These are phyloP conservation scores for Linnemannia zychae DNA, from an alignment of 192 early-diverging fungal species.

Conservation along the genomic window DNA sequence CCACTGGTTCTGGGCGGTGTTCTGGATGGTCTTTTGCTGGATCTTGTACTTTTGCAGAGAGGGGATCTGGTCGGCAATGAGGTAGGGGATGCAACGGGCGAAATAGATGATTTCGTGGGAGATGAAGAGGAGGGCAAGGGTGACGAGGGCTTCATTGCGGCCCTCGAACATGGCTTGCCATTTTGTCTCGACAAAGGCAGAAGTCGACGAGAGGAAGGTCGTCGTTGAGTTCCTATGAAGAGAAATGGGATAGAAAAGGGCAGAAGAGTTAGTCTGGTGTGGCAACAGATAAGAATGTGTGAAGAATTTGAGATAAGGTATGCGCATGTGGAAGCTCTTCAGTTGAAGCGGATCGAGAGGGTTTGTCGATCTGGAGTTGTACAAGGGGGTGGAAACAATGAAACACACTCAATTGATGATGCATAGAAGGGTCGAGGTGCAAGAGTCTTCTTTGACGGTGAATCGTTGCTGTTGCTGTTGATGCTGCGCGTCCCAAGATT, in stretches of 20 bases:
- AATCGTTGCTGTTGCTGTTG: too few species aligned
- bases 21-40: slow-evolving; percentile 81
- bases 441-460: too few species aligned
- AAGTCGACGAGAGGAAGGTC: slow-evolving; percentile 8
- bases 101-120: slow-evolving; percentile 96
- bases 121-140: slow-evolving; percentile 81
- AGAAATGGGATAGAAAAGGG: not conserved
- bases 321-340: too few species aligned
- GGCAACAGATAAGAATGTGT: not conserved
- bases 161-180: slow-evolving; percentile 78
- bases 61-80: slow-evolving; percentile 88
- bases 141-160: slow-evolving; percentile 78
- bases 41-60: slow-evolving; percentile 91
- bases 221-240: not conserved
- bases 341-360: too few species aligned
- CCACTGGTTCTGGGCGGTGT: slow-evolving; percentile 76
- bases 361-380: too few species aligned
- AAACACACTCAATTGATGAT: too few species aligned
- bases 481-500: too few species aligned
- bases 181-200: slow-evolving; percentile 61
- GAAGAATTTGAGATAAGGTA: too few species aligned
- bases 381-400: too few species aligned
- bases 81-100: slow-evolving; percentile 91
- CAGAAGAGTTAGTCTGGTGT: too few species aligned
- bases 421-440: too few species aligned